Percentiles rank a stretch among this genome's conserved stretches.
Conservation (phyloP, 1,284 basidiomycete genomes). For the Erythrobasidium hasegawianum region DNA sequence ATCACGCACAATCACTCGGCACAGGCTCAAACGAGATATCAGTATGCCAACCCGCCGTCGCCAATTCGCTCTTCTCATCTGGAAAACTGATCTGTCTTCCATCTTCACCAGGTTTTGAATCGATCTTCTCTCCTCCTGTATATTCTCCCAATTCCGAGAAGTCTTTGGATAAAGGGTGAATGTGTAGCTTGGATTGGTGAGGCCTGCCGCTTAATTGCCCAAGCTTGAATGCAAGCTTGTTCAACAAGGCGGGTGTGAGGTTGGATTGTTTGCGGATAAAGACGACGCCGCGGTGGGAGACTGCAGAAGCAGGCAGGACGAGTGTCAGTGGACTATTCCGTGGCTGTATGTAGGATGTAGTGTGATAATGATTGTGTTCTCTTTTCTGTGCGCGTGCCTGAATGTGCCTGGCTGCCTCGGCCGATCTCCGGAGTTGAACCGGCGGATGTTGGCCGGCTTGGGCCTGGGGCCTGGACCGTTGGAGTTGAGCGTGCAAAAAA, state of each 20-base stretch:
- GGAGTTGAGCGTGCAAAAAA: too few relatives aligned
- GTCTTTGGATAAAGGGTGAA: constrained; percentile 62
- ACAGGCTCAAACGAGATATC: constrained; percentile 69
- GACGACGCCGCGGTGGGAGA: constrained; percentile 67
- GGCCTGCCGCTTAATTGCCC: constrained; percentile 62
- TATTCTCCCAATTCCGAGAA: constrained; percentile 47
- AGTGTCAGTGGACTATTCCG: background rate
- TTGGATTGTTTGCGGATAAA: constrained; percentile 63
- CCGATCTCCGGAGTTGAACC: too few relatives aligned
- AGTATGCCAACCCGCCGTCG: constrained; percentile 49
- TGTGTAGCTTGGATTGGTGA: constrained; percentile 57
- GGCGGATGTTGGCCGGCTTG: too few relatives aligned
- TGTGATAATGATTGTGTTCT: too few relatives aligned
- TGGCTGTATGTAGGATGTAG: constrained; percentile 37
- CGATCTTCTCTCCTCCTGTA: constrained; percentile 42
- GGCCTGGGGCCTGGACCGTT: too few relatives aligned
- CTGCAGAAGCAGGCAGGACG: constrained; percentile 38
- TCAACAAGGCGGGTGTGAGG: constrained; percentile 53
- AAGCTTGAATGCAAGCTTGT: constrained; percentile 53
- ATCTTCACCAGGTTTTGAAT: constrained; percentile 13
- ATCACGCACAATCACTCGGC: constrained; percentile 57
- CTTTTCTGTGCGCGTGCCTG: too few relatives aligned
- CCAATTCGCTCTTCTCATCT: constrained; percentile 37
- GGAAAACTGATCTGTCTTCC: constrained; percentile 41
- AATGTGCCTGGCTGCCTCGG: too few relatives aligned